Conservation (phyloP, 2,329 filamentous ascomycete species). For the Blastomyces parvus region DNA sequence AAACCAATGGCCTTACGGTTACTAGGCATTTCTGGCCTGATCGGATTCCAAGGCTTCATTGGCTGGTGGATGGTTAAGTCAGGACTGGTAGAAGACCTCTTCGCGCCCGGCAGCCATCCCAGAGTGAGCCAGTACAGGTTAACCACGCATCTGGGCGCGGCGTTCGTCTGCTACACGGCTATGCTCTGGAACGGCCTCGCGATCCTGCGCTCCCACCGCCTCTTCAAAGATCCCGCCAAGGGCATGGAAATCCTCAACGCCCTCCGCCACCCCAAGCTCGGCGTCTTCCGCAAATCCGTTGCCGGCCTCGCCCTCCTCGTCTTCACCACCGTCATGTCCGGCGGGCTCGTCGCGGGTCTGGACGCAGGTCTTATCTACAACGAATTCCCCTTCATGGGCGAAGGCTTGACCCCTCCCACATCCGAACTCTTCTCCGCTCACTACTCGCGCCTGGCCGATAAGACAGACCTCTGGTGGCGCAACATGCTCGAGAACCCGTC, state of each 20-base stretch:
- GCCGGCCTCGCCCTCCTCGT: slow-evolving; percentile 63
- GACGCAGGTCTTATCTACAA: slow-evolving; percentile 98
- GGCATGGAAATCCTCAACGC: slow-evolving; percentile 52
- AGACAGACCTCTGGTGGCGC: slow-evolving; percentile 84
- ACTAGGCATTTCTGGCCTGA: slow-evolving; percentile 73
- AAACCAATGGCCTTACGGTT: slow-evolving; percentile 67
- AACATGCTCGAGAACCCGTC: slow-evolving; percentile 97
- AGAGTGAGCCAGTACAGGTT: slow-evolving; percentile 92
- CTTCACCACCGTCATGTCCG: slow-evolving; percentile 87
- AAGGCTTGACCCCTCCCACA: slow-evolving; percentile 68
- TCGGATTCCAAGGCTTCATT: slow-evolving; percentile 89
- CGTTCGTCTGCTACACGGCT: slow-evolving; percentile 84
- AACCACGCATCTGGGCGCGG: slow-evolving; percentile 77
- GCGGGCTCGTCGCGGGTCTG: slow-evolving; percentile 83
- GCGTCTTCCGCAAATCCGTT: slow-evolving; percentile 62
- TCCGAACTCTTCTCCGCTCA: slow-evolving; percentile 76
- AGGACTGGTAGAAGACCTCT: slow-evolving; percentile 89
- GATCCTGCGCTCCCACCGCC: slow-evolving; percentile 66
- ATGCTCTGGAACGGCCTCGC: slow-evolving; percentile 87
- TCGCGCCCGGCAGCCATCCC: slow-evolving; percentile 80
- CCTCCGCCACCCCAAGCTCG: slow-evolving; percentile 59
- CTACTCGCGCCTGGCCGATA: slow-evolving; percentile 70
- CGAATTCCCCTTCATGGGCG: slow-evolving; percentile 93
- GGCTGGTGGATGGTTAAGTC: slow-evolving; percentile 99
- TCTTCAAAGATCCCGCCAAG: slow-evolving; percentile 57